phyloP scores from a whole-genome alignment of 2,329 filamentous ascomycete genomes.

The Claviceps monticola region DNA sequence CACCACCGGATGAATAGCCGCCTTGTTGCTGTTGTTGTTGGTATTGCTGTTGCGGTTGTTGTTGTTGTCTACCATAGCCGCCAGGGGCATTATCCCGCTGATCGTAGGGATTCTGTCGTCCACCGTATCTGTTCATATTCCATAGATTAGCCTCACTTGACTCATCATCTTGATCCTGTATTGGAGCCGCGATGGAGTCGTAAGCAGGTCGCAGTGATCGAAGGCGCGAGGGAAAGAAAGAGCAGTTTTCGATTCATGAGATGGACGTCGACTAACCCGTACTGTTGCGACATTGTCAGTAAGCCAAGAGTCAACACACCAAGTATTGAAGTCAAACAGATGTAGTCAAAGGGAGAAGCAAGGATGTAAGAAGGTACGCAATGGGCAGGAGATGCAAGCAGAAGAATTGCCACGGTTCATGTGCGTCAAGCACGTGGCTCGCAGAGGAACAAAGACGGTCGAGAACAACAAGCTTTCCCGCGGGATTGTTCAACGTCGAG shows the following conservation, averaged over 20 bases:
- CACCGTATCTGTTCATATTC: constrained; percentile 33
- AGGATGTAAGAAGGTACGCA: background rate
- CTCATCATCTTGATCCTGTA: background rate
- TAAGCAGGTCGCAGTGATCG: too few relatives aligned
- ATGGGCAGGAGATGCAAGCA: background rate
- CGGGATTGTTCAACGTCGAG: constrained; percentile 7
- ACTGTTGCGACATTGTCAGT: constrained; percentile 27
- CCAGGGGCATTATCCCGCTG: constrained; percentile 30
- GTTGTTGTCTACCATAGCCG: constrained; percentile 17
- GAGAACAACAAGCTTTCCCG: background rate
- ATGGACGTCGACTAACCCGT: constrained; percentile 33
- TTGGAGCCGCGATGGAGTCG: background rate
- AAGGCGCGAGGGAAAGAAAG: background rate
- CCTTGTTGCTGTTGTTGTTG: background rate
- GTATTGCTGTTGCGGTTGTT: constrained; percentile 3
- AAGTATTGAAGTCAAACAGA: background rate
- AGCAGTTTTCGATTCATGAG: background rate
- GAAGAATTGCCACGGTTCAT: background rate
- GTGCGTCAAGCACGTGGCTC: background rate
- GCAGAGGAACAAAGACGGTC: background rate
- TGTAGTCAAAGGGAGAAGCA: background rate
- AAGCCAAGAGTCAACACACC: constrained; percentile 4
- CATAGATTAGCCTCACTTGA: background rate
- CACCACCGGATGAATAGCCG: constrained; percentile 4
- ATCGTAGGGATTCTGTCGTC: constrained; percentile 43